These are phyloP conservation scores for Acer campestre DNA, from an alignment of 345 rosid genomes.

Conservation along the genomic window DNA sequence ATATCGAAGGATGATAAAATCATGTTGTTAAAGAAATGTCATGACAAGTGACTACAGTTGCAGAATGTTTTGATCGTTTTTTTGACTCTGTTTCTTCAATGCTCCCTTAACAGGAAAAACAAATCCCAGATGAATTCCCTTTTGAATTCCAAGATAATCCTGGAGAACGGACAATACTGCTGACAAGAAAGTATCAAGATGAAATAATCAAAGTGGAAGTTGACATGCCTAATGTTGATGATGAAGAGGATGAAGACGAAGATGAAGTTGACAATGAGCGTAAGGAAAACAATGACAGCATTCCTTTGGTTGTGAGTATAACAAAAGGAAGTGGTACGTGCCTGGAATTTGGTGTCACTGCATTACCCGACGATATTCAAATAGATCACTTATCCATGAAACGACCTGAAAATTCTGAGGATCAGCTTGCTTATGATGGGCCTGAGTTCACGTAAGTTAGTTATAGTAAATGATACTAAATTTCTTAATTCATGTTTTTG, in stretches of 20 bases:
- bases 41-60: not conserved
- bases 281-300: slow-evolving; percentile 17
- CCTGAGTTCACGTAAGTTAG: slow-evolving; percentile 62
- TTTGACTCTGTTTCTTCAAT: not conserved
- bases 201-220: slow-evolving; percentile 59
- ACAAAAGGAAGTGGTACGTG: slow-evolving; percentile 37
- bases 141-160: slow-evolving; percentile 53
- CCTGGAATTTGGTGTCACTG: slow-evolving; percentile 60
- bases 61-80: not conserved
- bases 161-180: slow-evolving; percentile 55
- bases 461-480: not conserved
- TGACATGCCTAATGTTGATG: slow-evolving; percentile 34
- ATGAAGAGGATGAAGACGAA: slow-evolving; percentile 25
- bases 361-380: slow-evolving; percentile 49
- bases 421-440: slow-evolving; percentile 61
- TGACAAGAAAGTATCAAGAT: slow-evolving; percentile 44
- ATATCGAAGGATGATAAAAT: not conserved
- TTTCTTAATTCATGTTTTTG: not conserved
- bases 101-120: slow-evolving; percentile 23
- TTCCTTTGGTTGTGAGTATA: slow-evolving; percentile 57
- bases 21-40: not conserved
- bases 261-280: slow-evolving; percentile 26
- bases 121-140: slow-evolving; percentile 51
- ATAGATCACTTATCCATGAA: slow-evolving; percentile 58
- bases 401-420: slow-evolving; percentile 35